These are phyloP conservation scores for Kalmanozyma brasiliensis DNA, from an alignment of 1,284 basidiomycete species.

Conservation along the genomic window DNA sequence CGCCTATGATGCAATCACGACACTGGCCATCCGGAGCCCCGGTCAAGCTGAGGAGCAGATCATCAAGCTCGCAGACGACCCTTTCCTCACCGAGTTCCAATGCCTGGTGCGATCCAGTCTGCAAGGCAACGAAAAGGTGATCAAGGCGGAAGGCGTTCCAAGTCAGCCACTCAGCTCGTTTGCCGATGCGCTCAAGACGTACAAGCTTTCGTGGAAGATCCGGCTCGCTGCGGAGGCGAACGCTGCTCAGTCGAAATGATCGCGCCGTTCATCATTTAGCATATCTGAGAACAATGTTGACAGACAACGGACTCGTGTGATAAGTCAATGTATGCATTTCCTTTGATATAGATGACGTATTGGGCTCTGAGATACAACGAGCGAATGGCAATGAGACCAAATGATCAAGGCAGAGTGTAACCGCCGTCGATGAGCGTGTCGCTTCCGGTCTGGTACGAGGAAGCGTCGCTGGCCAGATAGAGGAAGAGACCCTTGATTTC, in stretches of 20 bases:
- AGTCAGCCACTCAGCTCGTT: slow-evolving; percentile 39
- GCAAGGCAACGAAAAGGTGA: background rate
- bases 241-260: background rate
- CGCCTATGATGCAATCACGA: slow-evolving; percentile 28
- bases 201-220: slow-evolving; percentile 63
- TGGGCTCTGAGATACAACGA: background rate
- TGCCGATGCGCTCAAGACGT: slow-evolving; percentile 61
- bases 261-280: background rate
- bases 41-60: slow-evolving; percentile 22
- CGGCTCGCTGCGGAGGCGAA: slow-evolving; percentile 52
- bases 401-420: slow-evolving; percentile 50
- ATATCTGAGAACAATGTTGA: too few species aligned
- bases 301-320: too few species aligned
- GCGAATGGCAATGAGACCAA: background rate
- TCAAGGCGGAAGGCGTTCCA: background rate
- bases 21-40: slow-evolving; percentile 20
- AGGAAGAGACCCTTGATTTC: slow-evolving; percentile 65
- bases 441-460: slow-evolving; percentile 49
- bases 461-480: slow-evolving; percentile 57
- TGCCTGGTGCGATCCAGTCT: slow-evolving; percentile 14
- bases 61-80: slow-evolving; percentile 32
- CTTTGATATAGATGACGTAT: too few species aligned
- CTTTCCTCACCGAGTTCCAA: slow-evolving; percentile 38
- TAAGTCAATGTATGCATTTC: too few species aligned
- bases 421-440: slow-evolving; percentile 60